These are phyloP conservation scores for Pluteus cervinus DNA, from an alignment of 768 basidiomycete species.

Conservation along the genomic window DNA sequence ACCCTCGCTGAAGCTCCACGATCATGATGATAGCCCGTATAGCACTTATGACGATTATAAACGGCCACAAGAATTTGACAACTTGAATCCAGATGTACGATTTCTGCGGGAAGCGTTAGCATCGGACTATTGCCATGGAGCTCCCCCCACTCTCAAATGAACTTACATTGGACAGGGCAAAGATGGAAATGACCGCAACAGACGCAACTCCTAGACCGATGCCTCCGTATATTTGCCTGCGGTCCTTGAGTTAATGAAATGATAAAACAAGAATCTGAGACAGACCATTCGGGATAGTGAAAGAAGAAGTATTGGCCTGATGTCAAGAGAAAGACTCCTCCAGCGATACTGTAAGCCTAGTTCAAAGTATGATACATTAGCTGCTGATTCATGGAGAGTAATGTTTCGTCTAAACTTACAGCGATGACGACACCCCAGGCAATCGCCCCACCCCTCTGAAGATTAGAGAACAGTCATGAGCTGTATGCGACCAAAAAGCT, in stretches of 20 bases:
- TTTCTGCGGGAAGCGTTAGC: slow-evolving; percentile 34
- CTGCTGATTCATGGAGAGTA: slow-evolving; percentile 6
- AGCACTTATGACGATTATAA: slow-evolving; percentile 57
- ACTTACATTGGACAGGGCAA: slow-evolving; percentile 63
- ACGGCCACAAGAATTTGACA: slow-evolving; percentile 64
- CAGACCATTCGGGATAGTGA: slow-evolving; percentile 58
- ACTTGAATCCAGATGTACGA: slow-evolving; percentile 66
- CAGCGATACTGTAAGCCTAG: slow-evolving; percentile 61
- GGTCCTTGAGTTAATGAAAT: neutral
- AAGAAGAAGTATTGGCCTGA: slow-evolving; percentile 63
- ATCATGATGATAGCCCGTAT: slow-evolving; percentile 69
- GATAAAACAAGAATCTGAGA: slow-evolving; percentile 4
- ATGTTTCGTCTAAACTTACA: slow-evolving; percentile 30
- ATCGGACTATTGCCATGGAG: neutral
- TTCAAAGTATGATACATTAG: slow-evolving; percentile 8
- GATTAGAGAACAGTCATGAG: slow-evolving; percentile 23
- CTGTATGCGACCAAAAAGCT: slow-evolving; percentile 9
- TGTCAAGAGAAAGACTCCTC: slow-evolving; percentile 57
- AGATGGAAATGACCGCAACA: slow-evolving; percentile 44
- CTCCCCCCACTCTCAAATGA: slow-evolving; percentile 14
- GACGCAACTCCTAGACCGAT: slow-evolving; percentile 49
- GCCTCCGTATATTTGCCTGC: slow-evolving; percentile 42
- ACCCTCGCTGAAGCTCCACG: slow-evolving; percentile 67
- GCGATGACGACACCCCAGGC: slow-evolving; percentile 60
- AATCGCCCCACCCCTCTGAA: slow-evolving; percentile 65